Conservation (phyloP, 1,139 yeast genomes). For the Magnusiomyces starmeri region DNA sequence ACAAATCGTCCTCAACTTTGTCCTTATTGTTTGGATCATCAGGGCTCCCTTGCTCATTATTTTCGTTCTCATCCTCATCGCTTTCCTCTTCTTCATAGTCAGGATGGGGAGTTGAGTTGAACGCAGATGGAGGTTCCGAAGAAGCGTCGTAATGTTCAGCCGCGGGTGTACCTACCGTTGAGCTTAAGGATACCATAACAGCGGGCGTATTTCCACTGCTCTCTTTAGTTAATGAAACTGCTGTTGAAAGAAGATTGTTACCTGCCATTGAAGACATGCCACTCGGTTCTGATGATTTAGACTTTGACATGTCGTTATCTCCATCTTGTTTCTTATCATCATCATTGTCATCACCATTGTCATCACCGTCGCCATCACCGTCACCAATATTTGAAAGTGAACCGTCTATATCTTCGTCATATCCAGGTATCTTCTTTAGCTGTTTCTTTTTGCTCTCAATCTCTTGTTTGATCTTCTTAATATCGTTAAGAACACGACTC, state of each 20-base stretch:
- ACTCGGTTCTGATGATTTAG: too few species aligned
- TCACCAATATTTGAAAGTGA: constrained; percentile 25
- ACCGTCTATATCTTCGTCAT: constrained; percentile 24
- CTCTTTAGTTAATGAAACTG: neutral
- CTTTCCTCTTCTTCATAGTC: constrained; percentile 31
- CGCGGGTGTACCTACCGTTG: neutral
- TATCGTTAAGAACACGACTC: constrained; percentile 78
- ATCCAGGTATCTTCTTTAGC: constrained; percentile 35
- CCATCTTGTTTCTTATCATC: constrained; percentile 26
- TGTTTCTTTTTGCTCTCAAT: constrained; percentile 75
- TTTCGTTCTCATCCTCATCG: constrained; percentile 28
- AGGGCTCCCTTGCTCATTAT: constrained; percentile 30
- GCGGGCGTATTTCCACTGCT: neutral
- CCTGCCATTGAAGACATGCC: too few species aligned
- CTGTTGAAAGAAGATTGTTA: too few species aligned
- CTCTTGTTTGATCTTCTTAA: constrained; percentile 71
- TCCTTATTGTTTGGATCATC: constrained; percentile 24
- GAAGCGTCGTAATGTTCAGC: neutral
- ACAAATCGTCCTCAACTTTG: neutral
- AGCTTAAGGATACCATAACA: neutral
- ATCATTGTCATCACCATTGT: constrained; percentile 20
- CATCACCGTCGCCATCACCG: constrained; percentile 22
- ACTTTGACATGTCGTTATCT: too few species aligned
- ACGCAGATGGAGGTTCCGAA: neutral
- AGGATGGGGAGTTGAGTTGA: neutral